phyloP scores from a whole-genome alignment of 192 early-diverging fungal genomes.

The Backusella sp. region DNA sequence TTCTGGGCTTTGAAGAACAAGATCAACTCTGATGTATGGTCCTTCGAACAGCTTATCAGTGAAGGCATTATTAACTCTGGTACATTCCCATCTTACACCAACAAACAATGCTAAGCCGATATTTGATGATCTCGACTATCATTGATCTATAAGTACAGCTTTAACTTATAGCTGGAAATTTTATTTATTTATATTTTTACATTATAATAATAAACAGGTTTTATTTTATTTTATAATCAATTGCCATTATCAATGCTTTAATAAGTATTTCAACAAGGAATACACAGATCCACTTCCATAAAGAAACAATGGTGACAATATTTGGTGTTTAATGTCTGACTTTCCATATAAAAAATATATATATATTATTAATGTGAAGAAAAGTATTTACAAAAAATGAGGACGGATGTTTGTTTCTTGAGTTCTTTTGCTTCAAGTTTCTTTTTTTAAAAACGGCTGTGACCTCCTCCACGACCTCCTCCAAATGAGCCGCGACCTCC shows the following conservation, averaged over 20 bases:
- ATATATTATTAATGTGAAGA: slow-evolving; percentile 2
- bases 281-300: neutral
- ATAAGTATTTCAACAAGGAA: neutral
- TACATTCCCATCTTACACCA: slow-evolving; percentile 19
- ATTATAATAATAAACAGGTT: neutral
- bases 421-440: neutral
- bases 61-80: slow-evolving; percentile 28
- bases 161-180: neutral
- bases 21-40: slow-evolving; percentile 30
- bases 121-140: neutral
- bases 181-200: neutral
- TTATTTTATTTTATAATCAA: neutral
- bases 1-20: slow-evolving; percentile 34
- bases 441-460: neutral
- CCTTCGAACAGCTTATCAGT: slow-evolving; percentile 21
- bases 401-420: neutral
- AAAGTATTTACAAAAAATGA: slow-evolving; percentile 5
- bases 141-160: neutral
- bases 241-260: too few species aligned
- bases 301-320: neutral
- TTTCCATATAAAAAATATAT: slow-evolving; percentile 1
- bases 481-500: slow-evolving; percentile 12
- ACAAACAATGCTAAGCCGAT: slow-evolving; percentile 22
- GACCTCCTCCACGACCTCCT: neutral
- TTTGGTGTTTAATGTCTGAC: neutral